Evolutionary conservation across 2,329 filamentous ascomycete genomes (phyloP).

Genomic region (Hawksworthiomyces lignivorus): DNA sequence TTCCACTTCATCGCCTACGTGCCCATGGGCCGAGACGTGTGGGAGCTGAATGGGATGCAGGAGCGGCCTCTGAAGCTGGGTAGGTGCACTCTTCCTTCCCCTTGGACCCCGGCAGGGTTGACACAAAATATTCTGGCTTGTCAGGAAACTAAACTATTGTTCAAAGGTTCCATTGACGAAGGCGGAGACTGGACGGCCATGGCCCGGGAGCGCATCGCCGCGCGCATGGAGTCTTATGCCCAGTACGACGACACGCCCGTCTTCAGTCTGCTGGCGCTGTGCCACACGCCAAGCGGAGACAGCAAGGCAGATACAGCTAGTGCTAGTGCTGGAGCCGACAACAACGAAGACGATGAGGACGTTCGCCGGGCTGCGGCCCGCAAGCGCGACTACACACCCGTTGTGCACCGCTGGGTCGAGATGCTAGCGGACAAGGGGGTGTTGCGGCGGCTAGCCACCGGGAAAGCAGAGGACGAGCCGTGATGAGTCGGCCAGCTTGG

Average conservation of each 20-base stretch:
- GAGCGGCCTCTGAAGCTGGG: slow-evolving; percentile 60
- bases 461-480: slow-evolving; percentile 3
- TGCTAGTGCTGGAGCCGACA: slow-evolving; percentile 15
- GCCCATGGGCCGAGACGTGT: slow-evolving; percentile 67
- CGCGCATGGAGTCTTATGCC: slow-evolving; percentile 44
- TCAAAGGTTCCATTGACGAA: slow-evolving; percentile 30
- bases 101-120: not conserved
- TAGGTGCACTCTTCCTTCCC: slow-evolving; percentile 15
- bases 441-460: slow-evolving; percentile 34
- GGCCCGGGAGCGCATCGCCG: slow-evolving; percentile 56
- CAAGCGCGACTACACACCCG: slow-evolving; percentile 61
- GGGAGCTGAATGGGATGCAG: slow-evolving; percentile 93
- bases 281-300: slow-evolving; percentile 46
- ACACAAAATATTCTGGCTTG: no score
- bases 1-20: slow-evolving; percentile 99
- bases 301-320: slow-evolving; percentile 14
- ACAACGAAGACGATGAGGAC: slow-evolving; percentile 41
- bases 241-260: slow-evolving; percentile 10
- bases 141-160: no score
- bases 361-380: slow-evolving; percentile 45
- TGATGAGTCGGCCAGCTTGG: no score
- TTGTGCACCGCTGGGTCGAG: slow-evolving; percentile 61
- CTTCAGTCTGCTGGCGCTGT: slow-evolving; percentile 64
- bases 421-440: slow-evolving; percentile 60
- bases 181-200: slow-evolving; percentile 61